Evolutionary conservation across 2,329 filamentous ascomycete genomes (phyloP), one percentile per base, ranked within the genome.

Genomic region (Cladosporium sp.): DNA sequence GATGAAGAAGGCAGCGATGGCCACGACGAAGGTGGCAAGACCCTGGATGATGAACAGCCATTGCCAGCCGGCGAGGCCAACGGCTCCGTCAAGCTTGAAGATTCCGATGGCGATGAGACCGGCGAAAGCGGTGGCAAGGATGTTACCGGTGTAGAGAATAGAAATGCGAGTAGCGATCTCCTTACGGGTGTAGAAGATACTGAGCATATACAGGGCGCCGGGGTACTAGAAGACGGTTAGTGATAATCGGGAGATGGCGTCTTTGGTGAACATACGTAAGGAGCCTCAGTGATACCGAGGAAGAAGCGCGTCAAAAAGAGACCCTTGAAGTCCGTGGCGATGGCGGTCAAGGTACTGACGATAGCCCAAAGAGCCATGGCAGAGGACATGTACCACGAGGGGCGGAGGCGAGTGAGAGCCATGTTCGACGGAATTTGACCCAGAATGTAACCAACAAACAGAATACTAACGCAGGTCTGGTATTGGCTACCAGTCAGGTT

Each of bases 41-140:
- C 85, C 85, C 63, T 88, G 84, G 35, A 88, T 81, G 45, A 87
- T 81, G 67, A 86, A 86, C 0, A 85, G 68, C 55, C 52, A 60
- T 49, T 55, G 64, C 83, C 76, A 86, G 7, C 80, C 81, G 5
- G 73, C 68, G 2, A 82, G 67, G 1, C 81, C 82, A 9, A 66
- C 67, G 0, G 67, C 67, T 3, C 78, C 73, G 55, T 85, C 75
- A 74, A 89, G 78, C 13, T 72, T 69, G 1, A 77, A 83, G 49
- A 89, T 84, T 3, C 83, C 71, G 12, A 71, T 71, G 8, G 70
- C 71, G 12, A 74, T 69, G 2, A 74, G 58, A 15, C 84, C 84
- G 0, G 82, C 84, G 60, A 88, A 88, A 2, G 85, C 84, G 3
- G 83, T 83, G 0, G 82, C 83, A 11, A 61, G 52, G 27, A 59